phyloP scores from a whole-genome alignment of 768 basidiomycete species.

The Mrakia hoshinonis region DNA sequence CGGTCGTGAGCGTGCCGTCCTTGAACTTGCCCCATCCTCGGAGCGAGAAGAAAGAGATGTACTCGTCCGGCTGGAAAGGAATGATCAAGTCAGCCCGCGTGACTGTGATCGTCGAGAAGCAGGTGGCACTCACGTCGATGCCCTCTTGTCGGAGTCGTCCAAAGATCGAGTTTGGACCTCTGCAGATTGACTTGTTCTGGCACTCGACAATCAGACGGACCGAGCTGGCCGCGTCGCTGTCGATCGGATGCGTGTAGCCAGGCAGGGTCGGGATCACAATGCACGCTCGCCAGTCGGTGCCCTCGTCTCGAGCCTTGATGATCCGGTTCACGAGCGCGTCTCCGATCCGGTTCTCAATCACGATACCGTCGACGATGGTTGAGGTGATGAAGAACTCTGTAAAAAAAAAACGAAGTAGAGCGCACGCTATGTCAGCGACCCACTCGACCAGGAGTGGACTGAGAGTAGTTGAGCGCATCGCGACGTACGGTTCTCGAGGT shows the following conservation, averaged over 20 bases:
- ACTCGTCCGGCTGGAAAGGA: constrained; percentile 74
- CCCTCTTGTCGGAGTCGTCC: constrained; percentile 71
- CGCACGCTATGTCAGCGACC: not conserved
- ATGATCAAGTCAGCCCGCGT: not conserved
- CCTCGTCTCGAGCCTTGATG: constrained; percentile 71
- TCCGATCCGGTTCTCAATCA: constrained; percentile 86
- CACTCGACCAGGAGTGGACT: not conserved
- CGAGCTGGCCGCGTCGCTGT: constrained; percentile 84
- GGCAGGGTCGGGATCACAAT: constrained; percentile 85
- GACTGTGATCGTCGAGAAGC: not conserved
- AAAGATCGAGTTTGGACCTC: constrained; percentile 89
- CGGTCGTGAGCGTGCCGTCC: constrained; percentile 72
- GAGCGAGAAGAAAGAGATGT: constrained; percentile 81
- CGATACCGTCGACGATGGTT: constrained; percentile 72
- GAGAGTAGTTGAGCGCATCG: too few relatives aligned
- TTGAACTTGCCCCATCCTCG: constrained; percentile 90
- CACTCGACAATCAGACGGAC: constrained; percentile 92
- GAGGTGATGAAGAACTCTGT: constrained; percentile 46
- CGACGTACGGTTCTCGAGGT: constrained; percentile 75
- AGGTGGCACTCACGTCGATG: constrained; percentile 61
- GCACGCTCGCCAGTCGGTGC: constrained; percentile 74
- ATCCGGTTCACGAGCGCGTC: constrained; percentile 88
- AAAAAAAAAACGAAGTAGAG: not conserved
- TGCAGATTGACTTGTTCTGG: constrained; percentile 77
- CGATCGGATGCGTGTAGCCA: constrained; percentile 86